Evolutionary conservation across 805 yeast species (phyloP), one percentile per base, ranked within the genome.

Genomic region (Candida insectalens): DNA sequence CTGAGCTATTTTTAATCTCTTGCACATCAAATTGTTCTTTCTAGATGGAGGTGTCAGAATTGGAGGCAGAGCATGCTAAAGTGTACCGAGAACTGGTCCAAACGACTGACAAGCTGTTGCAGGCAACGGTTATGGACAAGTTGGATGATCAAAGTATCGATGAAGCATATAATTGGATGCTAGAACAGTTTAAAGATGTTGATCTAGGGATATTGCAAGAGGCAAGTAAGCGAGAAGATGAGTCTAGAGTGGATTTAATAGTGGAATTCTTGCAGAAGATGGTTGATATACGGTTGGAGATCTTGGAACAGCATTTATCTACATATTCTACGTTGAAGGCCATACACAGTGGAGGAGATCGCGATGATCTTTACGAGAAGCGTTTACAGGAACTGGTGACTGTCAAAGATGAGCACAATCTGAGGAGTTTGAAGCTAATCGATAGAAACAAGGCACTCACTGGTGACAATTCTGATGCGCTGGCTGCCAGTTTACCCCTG

Each of bases 51-150:
- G n/a, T n/a, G n/a, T n/a, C n/a, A n/a, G 12, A 32, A n/a, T 41
- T 47, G n/a, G 53, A 46, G 36, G 31, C 37, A 25, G 48, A 49
- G 37, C 62, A 63, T 35, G 60, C 56, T 0, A 34, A 42, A 19
- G 40, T 56, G 0, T 60, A 64, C 36, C 39, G 43, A n/a, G 50
- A 55, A 15, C 41, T 65, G 10, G 38, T 62, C 4, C 30, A 40
- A 13, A 39, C 51, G 0, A 34, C 64, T 18, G 70, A 66, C 35
- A 41, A 48, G 13, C 39, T 66, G 6, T 37, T 57, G 34, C 25
- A 26, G 25, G 20, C 6, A 19, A 20, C 30, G 7, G 28, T 27
- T 15, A 13, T 26, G 19, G 19, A 13, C 27, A 18, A 27, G 10
- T 8, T 18, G 9, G 16, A 12, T 8, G 26, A 25, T 12, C 28